Base-by-base conservation (phyloP, 495 filamentous ascomycete genomes). In the Lophiostoma macrostomum region DNA sequence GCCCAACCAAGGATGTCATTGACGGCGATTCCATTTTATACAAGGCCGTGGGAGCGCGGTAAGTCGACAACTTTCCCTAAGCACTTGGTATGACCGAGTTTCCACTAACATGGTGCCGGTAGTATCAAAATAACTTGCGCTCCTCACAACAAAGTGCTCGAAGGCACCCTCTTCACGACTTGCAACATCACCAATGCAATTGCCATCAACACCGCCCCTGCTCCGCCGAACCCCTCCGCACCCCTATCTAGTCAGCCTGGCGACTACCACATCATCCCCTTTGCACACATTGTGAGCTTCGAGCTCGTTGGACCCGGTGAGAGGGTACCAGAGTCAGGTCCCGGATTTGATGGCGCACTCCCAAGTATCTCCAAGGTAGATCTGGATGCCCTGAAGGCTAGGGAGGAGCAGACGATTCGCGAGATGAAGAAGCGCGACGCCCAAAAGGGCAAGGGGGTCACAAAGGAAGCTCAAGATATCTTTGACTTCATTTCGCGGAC, bases 141-240 rank as follows among this genome's bases (percentile, higher is more conserved):
- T 27, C 70, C 76, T 22, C 70, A 77, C 31, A 71, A 69, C 27
- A 69, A 63, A 29, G 80, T 71, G 25, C 67, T 80, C 44, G 82
- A 86, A 67, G 84, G 84, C 49, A 80, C 73, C 13, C 73, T 88
- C 40, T 86, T 80, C 66, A 82, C 84, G n/a, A 79, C 79, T 44
- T 81, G 79, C 64, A 80, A 82, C 28, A 73, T 81, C 63, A 83
- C 81, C 44, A 83, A 83, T 67, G 75, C 84, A 18, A 71, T 88
- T 49, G 77, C 80, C 10, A 73, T 87, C 58, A 77, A 83, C 69
- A 78, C 74, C 16, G 60, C 71, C 16, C 56, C 71, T 37, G 25
- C 66, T 5, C 54, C 67, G 13, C 42, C 66, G 28, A 67, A 60
- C 44, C 57, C 73, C 41, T 55, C 69, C 44, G 68, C 76, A 30